Evolutionary conservation across 192 early-diverging fungal species (phyloP).

Genomic region (Backusella sp.): DNA sequence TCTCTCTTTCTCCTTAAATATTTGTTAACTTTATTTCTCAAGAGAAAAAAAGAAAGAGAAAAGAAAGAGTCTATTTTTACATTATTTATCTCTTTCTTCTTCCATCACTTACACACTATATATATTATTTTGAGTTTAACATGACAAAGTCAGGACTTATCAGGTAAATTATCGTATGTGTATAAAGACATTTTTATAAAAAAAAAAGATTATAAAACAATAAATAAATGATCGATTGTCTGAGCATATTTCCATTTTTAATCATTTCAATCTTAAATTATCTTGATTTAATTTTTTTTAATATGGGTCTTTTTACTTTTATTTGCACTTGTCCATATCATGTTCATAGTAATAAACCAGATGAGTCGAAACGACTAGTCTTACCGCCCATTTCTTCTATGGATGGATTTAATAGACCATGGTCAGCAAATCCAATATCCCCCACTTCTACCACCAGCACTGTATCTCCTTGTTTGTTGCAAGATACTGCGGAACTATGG

Average conservation of each 20-base stretch:
- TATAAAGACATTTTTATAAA: background rate
- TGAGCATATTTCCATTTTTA: background rate
- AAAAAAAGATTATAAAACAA: background rate
- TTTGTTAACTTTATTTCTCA: background rate
- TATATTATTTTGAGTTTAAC: background rate
- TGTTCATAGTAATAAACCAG: background rate
- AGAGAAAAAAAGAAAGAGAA: background rate
- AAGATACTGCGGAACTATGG: background rate
- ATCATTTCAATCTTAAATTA: background rate
- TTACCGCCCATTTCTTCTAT: constrained; percentile 11
- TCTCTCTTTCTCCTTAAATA: background rate
- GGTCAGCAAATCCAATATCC: background rate
- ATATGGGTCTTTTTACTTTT: background rate
- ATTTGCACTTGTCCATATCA: background rate
- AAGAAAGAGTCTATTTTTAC: background rate
- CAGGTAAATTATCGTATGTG: background rate
- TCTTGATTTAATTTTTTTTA: background rate
- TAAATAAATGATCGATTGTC: constrained; percentile 2
- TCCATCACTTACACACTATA: background rate
- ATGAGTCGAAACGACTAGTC: constrained; percentile 6
- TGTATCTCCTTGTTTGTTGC: background rate
- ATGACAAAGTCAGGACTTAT: background rate
- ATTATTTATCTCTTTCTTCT: background rate
- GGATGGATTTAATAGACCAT: constrained; percentile 12
- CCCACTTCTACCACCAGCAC: background rate